These are phyloP conservation scores for Trametes cingulata DNA, from an alignment of 768 basidiomycete species.

Conservation along the genomic window DNA sequence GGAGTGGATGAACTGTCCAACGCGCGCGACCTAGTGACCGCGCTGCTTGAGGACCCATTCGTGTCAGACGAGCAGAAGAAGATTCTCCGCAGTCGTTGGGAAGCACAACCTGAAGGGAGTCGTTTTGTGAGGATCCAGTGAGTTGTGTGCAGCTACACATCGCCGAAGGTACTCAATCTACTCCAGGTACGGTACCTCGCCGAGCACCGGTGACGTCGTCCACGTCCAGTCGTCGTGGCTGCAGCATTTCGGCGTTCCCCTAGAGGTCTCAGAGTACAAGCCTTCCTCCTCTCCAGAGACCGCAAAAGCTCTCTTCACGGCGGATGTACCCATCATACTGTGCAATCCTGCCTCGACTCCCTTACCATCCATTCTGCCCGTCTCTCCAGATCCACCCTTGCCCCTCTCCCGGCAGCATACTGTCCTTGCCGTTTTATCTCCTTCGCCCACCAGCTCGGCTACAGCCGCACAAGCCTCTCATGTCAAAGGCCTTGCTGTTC, in stretches of 20 bases:
- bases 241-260: constrained; percentile 49
- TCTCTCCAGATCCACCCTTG: constrained; percentile 17
- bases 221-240: constrained; percentile 53
- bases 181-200: constrained; percentile 19
- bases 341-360: constrained; percentile 60
- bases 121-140: constrained; percentile 17
- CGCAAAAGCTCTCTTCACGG: constrained; percentile 33
- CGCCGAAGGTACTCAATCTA: background rate
- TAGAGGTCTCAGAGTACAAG: constrained; percentile 31
- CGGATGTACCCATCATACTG: constrained; percentile 66
- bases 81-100: constrained; percentile 50
- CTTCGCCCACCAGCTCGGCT: constrained; percentile 15
- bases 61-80: constrained; percentile 50
- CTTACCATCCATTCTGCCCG: constrained; percentile 37
- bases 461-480: constrained; percentile 7
- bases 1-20: constrained; percentile 56
- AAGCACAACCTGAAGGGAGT: constrained; percentile 1
- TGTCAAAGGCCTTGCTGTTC: constrained; percentile 30
- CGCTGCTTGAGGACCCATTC: constrained; percentile 72
- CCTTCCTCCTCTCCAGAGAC: constrained; percentile 5
- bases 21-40: constrained; percentile 61
- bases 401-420: constrained; percentile 24
- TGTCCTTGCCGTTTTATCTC: constrained; percentile 31
- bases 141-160: background rate
- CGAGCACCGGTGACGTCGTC: constrained; percentile 23